Conservation (phyloP, 352 stramenopile genomes). For the Blastocystis sp. region DNA sequence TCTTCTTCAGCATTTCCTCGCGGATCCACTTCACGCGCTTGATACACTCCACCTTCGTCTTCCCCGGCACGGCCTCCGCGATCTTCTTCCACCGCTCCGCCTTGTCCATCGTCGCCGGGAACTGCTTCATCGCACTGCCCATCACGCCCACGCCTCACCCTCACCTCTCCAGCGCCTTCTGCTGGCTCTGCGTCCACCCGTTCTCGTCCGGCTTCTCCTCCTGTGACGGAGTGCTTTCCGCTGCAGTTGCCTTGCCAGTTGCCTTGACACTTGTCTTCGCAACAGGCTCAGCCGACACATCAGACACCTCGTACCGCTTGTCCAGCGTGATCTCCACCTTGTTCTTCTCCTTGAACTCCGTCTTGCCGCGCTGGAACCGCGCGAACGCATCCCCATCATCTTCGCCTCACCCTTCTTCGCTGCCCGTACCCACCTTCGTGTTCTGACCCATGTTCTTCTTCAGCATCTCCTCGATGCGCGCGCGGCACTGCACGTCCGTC, state of each 20-base stretch:
- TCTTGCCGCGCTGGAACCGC: slow-evolving; percentile 69
- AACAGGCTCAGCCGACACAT: too few relatives aligned
- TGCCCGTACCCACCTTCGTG: slow-evolving; percentile 55
- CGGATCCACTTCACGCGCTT: slow-evolving; percentile 81
- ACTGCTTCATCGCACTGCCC: slow-evolving; percentile 74
- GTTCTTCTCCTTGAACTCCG: slow-evolving; percentile 73
- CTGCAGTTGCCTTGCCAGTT: slow-evolving; percentile 71
- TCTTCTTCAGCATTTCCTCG: slow-evolving; percentile 62
- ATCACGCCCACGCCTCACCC: slow-evolving; percentile 66
- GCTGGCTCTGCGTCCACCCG: slow-evolving; percentile 79
- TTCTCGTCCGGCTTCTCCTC: slow-evolving; percentile 72
- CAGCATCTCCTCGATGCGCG: slow-evolving; percentile 55
- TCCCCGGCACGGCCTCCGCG: slow-evolving; percentile 78
- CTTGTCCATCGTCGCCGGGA: slow-evolving; percentile 82
- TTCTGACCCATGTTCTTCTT: slow-evolving; percentile 57
- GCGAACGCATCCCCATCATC: slow-evolving; percentile 60
- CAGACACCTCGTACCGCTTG: slow-evolving; percentile 45
- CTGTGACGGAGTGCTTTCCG: slow-evolving; percentile 71
- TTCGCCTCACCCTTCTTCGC: background rate
- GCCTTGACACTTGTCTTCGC: too few relatives aligned
- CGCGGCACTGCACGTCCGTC: slow-evolving; percentile 61
- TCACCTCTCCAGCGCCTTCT: slow-evolving; percentile 77
- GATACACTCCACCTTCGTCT: slow-evolving; percentile 85
- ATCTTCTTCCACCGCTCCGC: slow-evolving; percentile 84
- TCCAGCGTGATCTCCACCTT: slow-evolving; percentile 72